phyloP scores from a whole-genome alignment of 495 filamentous ascomycete genomes.

The Staphylotrichum tortipilum region DNA sequence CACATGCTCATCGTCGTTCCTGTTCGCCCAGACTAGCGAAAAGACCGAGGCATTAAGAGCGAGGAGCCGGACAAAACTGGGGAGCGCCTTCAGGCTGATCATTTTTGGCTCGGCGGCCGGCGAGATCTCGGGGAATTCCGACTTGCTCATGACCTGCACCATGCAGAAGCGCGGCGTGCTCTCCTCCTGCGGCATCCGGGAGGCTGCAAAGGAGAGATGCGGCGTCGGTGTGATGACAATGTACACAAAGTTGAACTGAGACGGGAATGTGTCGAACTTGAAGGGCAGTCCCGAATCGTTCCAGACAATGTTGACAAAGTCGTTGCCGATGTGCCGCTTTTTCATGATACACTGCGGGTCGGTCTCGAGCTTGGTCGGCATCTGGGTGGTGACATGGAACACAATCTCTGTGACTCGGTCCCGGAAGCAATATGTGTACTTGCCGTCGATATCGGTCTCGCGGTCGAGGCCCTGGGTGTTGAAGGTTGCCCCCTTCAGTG shows the following conservation, averaged over 20 bases:
- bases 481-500: constrained; percentile 70
- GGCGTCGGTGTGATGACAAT: constrained; percentile 90
- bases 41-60: constrained; percentile 92
- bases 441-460: constrained; percentile 64
- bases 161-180: constrained; percentile 57
- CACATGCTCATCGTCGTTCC: constrained; percentile 72
- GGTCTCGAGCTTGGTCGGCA: constrained; percentile 75
- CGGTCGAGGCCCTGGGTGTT: constrained; percentile 92
- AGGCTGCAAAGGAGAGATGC: constrained; percentile 50
- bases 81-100: constrained; percentile 66
- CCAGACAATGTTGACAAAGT: constrained; percentile 96
- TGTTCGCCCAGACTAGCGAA: constrained; percentile 74
- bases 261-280: constrained; percentile 83
- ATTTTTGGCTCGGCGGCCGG: constrained; percentile 82
- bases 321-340: constrained; percentile 94
- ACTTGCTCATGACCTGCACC: constrained; percentile 74
- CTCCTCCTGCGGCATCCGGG: constrained; percentile 32
- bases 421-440: constrained; percentile 84
- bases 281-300: constrained; percentile 88
- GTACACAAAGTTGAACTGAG: constrained; percentile 89
- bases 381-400: constrained; percentile 92
- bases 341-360: constrained; percentile 73
- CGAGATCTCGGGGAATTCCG: constrained; percentile 82
- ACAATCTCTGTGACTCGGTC: constrained; percentile 91
- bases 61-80: constrained; percentile 81